These are phyloP conservation scores for Pleurotus tuoliensis DNA, from an alignment of 768 basidiomycete species.

Conservation along the genomic window DNA sequence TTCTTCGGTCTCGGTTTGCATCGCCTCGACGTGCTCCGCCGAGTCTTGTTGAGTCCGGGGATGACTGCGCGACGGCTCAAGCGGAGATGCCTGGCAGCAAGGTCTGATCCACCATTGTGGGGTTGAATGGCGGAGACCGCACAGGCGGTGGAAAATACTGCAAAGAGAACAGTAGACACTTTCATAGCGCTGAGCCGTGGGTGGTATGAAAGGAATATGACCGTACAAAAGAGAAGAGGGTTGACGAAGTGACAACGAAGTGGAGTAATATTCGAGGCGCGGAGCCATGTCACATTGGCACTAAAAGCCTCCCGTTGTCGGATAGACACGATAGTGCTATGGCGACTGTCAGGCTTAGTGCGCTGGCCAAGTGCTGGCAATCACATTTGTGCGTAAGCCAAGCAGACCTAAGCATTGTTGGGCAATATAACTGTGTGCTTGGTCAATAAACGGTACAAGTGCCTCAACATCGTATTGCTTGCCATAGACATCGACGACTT, in stretches of 20 bases:
- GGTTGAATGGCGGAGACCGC: slow-evolving; percentile 28
- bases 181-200: slow-evolving; percentile 36
- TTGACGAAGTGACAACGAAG: slow-evolving; percentile 8
- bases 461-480: too few species aligned
- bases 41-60: neutral
- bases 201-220: slow-evolving; percentile 13
- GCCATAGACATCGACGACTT: too few species aligned
- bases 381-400: too few species aligned
- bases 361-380: neutral
- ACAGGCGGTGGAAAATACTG: slow-evolving; percentile 31
- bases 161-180: slow-evolving; percentile 33
- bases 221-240: slow-evolving; percentile 10
- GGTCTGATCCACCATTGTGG: slow-evolving; percentile 20
- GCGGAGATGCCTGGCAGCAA: slow-evolving; percentile 32
- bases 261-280: neutral
- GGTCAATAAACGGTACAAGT: too few species aligned
- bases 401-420: too few species aligned
- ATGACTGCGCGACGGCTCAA: slow-evolving; percentile 27
- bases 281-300: neutral
- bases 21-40: neutral
- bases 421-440: too few species aligned
- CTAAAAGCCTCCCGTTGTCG: neutral
- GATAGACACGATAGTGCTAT: slow-evolving; percentile 1
- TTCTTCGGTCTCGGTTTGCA: slow-evolving; percentile 3
- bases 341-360: slow-evolving; percentile 4